These are phyloP conservation scores for Albizia julibrissin DNA, from an alignment of 306 rosid genomes.

Conservation along the genomic window DNA sequence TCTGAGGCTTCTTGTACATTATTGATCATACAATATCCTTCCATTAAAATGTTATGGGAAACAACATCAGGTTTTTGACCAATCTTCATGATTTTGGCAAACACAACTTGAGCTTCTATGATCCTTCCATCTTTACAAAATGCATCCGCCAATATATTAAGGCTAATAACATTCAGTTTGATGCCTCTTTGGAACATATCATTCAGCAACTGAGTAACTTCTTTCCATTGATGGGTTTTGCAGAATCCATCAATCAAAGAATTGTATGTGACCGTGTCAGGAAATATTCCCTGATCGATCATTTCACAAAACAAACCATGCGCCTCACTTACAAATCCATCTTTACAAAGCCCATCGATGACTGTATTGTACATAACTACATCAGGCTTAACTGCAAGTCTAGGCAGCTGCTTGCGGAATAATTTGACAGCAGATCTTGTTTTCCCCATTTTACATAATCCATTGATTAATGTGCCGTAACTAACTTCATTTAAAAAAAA, in stretches of 20 bases:
- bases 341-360: not conserved
- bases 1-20: not conserved
- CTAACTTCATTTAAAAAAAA: not conserved
- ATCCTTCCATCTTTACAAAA: not conserved
- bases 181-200: not conserved
- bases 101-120: not conserved
- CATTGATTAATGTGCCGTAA: not conserved
- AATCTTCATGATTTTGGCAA: not conserved
- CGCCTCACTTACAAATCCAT: not conserved
- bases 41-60: not conserved
- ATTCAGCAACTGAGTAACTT: not conserved
- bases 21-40: not conserved
- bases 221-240: not conserved
- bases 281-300: not conserved
- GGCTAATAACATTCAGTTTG: not conserved
- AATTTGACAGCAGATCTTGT: too few relatives aligned
- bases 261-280: not conserved
- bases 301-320: slow-evolving; percentile 1
- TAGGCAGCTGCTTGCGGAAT: too few relatives aligned
- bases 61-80: not conserved
- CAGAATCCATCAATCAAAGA: not conserved
- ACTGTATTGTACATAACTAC: too few relatives aligned
- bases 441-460: too few relatives aligned
- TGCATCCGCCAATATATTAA: not conserved
- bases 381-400: too few relatives aligned